A percentile compares a stretch with the other conserved stretches of the same genome.
Conservation (phyloP, 1,284 basidiomycete genomes). For the Kwoniella shivajii region DNA sequence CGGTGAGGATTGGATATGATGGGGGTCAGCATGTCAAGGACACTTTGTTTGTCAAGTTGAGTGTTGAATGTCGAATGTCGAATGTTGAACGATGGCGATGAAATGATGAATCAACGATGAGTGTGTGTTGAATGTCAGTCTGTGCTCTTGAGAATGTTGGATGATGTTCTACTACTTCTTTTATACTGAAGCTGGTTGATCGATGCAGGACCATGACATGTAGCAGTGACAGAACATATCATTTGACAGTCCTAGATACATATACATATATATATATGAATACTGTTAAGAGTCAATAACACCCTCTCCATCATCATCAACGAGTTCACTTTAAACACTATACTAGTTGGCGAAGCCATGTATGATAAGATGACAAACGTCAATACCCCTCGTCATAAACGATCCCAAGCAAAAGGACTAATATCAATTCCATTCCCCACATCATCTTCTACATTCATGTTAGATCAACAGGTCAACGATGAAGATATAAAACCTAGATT, state of each 20-base stretch:
- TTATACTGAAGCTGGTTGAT: background rate
- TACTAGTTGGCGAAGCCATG: background rate
- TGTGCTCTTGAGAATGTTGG: background rate
- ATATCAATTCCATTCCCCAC: slow-evolving; percentile 16
- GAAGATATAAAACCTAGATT: background rate
- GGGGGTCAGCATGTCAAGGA: no score
- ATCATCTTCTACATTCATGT: slow-evolving; percentile 14
- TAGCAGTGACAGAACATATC: no score
- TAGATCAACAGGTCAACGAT: background rate
- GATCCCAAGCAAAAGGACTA: slow-evolving; percentile 8
- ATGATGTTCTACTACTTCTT: background rate
- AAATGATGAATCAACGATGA: background rate
- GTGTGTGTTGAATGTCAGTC: background rate
- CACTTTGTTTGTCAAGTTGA: no score
- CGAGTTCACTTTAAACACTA: background rate
- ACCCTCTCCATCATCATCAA: background rate
- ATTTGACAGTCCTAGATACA: no score
- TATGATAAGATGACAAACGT: slow-evolving; percentile 7
- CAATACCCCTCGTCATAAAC: slow-evolving; percentile 12
- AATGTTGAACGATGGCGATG: no score
- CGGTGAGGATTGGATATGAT: no score
- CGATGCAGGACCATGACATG: no score
- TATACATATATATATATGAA: no score
- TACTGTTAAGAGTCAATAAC: background rate
- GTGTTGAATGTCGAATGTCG: background rate